Evolutionary conservation across 2,329 filamentous ascomycete species (phyloP), one percentile per base, ranked within the genome.

Genomic region (Pseudonectria foliicola): DNA sequence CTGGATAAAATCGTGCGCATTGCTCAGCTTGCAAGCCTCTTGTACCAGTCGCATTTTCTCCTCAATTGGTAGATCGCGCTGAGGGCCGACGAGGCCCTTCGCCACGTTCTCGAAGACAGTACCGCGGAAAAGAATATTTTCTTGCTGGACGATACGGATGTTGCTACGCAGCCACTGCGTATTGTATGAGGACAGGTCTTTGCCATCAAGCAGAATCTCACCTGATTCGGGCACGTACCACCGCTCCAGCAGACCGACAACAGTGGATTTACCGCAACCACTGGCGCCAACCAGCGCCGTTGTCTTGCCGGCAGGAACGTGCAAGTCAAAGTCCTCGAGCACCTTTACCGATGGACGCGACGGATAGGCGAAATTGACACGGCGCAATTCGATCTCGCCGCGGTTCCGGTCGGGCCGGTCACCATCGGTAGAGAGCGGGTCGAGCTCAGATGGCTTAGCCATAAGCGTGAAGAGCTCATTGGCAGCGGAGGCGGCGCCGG

Each of bases 251-350:
- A 85, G 56, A 0, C 74, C 77, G 0, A 82, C 70, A n/a, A 84
- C 72, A 0, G 80, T 85, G 34, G 73, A 80, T 53, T 85, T 85
- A 1, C 80, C 80, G 5, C 68, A 75, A 0, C 80, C 80, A 2
- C 75, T 80, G 1, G 77, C 70, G 0, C 80, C 80, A 10, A 85
- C 79, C 10, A 85, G 77, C 3, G 80, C 80, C 0, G 78, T 82
- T 2, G 75, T 67, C 45, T 80, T 77, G 7, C 76, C 75, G 10
- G 70, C 65, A 29, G 68, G 61, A 32, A 82, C 70, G 2, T 50
- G 60, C 6, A 81, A 54, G 41, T 65, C 64, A 3, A 81, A 55
- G 3, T 64, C 57, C 41, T 78, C 64, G 2, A 82, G 57, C 0
- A 82, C 71, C 40, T 70, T 71, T 35, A 75, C 67, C 37, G 73